A percentile compares a stretch with the other conserved stretches of the same genome.
These are phyloP conservation scores for Desmodesmus armatus DNA, from an alignment of 139 green algal genomes.

Conservation along the genomic window DNA sequence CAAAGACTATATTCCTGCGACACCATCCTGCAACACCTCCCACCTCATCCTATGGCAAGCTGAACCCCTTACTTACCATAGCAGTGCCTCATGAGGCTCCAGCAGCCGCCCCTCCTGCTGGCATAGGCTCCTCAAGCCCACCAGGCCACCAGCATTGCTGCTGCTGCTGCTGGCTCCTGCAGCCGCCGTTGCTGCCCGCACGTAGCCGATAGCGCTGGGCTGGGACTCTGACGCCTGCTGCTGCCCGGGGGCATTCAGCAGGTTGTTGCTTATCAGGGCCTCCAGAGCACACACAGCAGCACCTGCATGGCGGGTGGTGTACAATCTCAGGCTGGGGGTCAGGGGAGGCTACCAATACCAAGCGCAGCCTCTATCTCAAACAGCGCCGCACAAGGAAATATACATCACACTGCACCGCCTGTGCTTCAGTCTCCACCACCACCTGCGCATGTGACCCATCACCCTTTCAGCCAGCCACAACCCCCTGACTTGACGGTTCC, in stretches of 20 bases:
- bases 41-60: no score
- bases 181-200: not conserved
- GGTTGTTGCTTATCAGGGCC: constrained; percentile 22
- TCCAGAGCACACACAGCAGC: constrained; percentile 19
- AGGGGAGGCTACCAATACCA: no score
- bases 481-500: no score
- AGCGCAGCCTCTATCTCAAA: no score
- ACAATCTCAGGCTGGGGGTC: no score
- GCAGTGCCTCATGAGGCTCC: constrained; percentile 14
- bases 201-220: not conserved
- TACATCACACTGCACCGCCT: not conserved
- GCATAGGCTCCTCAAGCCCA: not conserved
- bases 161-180: not conserved
- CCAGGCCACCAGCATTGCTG: not conserved
- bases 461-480: no score
- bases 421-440: no score
- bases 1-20: no score
- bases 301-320: not conserved
- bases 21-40: no score
- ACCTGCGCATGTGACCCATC: no score
- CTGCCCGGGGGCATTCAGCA: not conserved
- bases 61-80: constrained; percentile 31
- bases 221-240: not conserved
- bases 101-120: not conserved
- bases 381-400: not conserved